Evolutionary conservation across 176 grass and related monocot species (phyloP).

Genomic region (Ensete glaucum): DNA sequence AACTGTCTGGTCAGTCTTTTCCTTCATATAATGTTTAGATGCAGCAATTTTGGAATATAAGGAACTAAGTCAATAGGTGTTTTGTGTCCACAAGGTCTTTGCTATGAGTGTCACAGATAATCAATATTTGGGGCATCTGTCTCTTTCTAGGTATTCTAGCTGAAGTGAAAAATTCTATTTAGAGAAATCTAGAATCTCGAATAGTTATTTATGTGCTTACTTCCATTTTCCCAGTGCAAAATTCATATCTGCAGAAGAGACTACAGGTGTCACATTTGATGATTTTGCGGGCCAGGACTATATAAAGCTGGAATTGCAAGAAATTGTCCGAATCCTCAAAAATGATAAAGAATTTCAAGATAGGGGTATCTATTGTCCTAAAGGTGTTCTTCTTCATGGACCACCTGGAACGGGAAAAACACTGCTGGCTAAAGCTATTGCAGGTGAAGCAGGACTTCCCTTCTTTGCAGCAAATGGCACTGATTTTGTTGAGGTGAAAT

Average conservation of each 20-base stretch:
- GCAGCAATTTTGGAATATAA: too few relatives aligned
- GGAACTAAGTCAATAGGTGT: too few relatives aligned
- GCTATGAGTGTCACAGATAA: too few relatives aligned
- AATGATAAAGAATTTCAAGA: slow-evolving; percentile 32
- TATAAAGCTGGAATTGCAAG: slow-evolving; percentile 26
- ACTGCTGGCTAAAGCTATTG: slow-evolving; percentile 28
- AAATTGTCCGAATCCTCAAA: slow-evolving; percentile 29
- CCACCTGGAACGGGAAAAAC: slow-evolving; percentile 31
- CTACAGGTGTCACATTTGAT: slow-evolving; percentile 26
- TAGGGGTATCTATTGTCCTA: slow-evolving; percentile 29
- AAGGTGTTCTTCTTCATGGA: slow-evolving; percentile 29
- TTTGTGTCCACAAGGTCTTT: too few relatives aligned
- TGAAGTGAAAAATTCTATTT: not conserved
- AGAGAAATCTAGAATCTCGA: not conserved
- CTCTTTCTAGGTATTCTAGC: too few relatives aligned
- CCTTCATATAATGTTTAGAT: too few relatives aligned
- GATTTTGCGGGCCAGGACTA: slow-evolving; percentile 32
- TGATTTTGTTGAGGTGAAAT: slow-evolving; percentile 29
- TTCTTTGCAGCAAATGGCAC: slow-evolving; percentile 33
- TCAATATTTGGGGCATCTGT: too few relatives aligned
- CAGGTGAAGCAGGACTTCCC: slow-evolving; percentile 26
- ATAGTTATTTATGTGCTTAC: not conserved
- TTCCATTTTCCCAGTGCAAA: slow-evolving; percentile 12
- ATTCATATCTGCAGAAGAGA: slow-evolving; percentile 32
- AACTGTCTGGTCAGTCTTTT: not conserved